Evolutionary conservation across 305 asterid species (phyloP), one percentile per base, ranked within the genome.

Genomic region (Fraxinus xanthoxyloides): DNA sequence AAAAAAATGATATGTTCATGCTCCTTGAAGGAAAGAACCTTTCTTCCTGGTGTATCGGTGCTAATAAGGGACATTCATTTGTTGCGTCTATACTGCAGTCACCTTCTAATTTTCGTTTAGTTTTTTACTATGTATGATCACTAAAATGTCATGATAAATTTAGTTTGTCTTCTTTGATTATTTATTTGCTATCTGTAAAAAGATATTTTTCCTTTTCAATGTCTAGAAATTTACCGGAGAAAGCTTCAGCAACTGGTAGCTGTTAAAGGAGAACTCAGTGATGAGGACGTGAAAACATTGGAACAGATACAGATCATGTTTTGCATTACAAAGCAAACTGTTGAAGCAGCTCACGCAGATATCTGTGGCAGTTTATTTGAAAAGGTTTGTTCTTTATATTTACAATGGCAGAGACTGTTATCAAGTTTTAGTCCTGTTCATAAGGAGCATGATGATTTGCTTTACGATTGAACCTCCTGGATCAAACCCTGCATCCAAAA

Each of bases 281-380:
- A 94, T 56, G 94, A 91, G 83, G 95, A 91, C 83, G 97, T 93
- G 85, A 80, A 93, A 77, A 88, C 93, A 34, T 85, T 94, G 90
- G 97, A 97, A 80, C 90, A 92, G 89, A 87, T 97, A 82, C 98
- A 92, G 86, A 87, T 92, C 77, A 92, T 93, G 94, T 93, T 97
- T 83, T 94, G 98, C 88, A 90, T 94, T 77, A 97, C 93, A 56
- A 97, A 92, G 88, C 91, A 92, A 89, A 91, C 99, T 24, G 97
- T 94, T 74, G 99, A 97, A 88, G 91, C 93, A 80, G 95, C 92
- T 82, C 97, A 97, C 83, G 92, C 94, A 76, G 98, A 92, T 86
- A 94, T 97, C 75, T 97, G 99, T 82, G 99, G 99, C 79, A 87
- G 91, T 84, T 88, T 92, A 88, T 97, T 97, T 85, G 98, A 97